phyloP scores from a whole-genome alignment of 1,284 basidiomycete genomes.

The Rhodotorula sp. region DNA sequence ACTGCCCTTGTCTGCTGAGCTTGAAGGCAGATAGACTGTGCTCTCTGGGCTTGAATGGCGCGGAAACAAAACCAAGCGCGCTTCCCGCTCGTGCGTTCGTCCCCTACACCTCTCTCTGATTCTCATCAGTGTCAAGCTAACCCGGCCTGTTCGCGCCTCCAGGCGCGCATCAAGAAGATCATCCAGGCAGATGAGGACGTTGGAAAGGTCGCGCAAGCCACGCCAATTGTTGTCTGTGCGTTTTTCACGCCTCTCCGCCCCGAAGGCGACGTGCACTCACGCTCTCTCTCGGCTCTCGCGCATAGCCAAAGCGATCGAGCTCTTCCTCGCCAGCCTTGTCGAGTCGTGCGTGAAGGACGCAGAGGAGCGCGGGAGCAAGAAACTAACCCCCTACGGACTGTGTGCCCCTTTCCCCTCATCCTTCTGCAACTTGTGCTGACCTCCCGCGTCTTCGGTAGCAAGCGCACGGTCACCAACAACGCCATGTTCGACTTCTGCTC shows the following conservation, averaged over 20 bases:
- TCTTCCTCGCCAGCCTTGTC: constrained; percentile 85
- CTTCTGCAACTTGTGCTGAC: not conserved
- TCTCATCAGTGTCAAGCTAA: not conserved
- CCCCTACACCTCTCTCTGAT: not conserved
- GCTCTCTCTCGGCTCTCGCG: not conserved
- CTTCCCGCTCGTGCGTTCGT: constrained; percentile 33
- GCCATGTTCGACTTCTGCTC: constrained; percentile 94
- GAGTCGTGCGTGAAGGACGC: constrained; percentile 82
- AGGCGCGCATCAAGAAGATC: constrained; percentile 95
- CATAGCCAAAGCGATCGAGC: constrained; percentile 89
- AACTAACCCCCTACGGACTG: constrained; percentile 93
- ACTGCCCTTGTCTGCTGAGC: not conserved
- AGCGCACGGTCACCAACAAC: constrained; percentile 84
- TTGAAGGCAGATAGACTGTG: too few species aligned
- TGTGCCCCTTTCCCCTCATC: constrained; percentile 55
- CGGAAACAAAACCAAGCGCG: constrained; percentile 35
- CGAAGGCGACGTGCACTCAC: not conserved
- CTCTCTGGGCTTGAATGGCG: constrained; percentile 7
- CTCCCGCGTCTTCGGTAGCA: constrained; percentile 56
- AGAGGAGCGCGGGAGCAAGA: constrained; percentile 73
- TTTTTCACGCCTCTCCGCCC: constrained; percentile 38
- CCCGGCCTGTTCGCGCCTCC: not conserved
- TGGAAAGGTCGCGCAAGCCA: constrained; percentile 95
- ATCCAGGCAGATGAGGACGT: constrained; percentile 99
- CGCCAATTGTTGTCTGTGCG: constrained; percentile 95